Evolutionary conservation across 2,329 filamentous ascomycete genomes (phyloP).

Genomic region (Epichloe brachyelytri): DNA sequence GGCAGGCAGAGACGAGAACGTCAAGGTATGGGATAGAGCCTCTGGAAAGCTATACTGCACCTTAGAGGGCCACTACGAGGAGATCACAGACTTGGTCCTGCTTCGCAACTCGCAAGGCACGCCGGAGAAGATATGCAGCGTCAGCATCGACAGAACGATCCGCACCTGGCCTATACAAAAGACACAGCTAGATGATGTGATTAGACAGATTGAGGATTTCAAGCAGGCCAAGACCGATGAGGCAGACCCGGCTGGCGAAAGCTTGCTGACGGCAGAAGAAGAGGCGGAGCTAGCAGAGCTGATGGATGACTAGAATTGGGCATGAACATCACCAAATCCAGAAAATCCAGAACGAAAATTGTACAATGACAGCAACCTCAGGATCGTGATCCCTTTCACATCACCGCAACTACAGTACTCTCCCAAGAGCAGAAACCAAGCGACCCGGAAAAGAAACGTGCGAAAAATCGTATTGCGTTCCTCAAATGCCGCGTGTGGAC

Average conservation of each 20-base stretch:
- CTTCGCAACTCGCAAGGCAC: slow-evolving; percentile 28
- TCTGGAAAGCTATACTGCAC: slow-evolving; percentile 61
- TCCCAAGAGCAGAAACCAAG: too few species aligned
- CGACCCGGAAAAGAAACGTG: background rate
- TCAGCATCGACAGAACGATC: slow-evolving; percentile 81
- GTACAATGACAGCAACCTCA: background rate
- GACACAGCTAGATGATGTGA: slow-evolving; percentile 38
- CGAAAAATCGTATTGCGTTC: background rate
- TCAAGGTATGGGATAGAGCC: slow-evolving; percentile 75
- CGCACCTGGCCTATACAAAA: slow-evolving; percentile 67
- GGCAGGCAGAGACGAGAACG: slow-evolving; percentile 79
- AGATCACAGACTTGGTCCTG: slow-evolving; percentile 70
- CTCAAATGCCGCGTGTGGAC: background rate
- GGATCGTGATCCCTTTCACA: background rate
- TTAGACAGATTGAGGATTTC: slow-evolving; percentile 31
- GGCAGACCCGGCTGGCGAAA: slow-evolving; percentile 29
- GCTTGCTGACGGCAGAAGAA: slow-evolving; percentile 70
- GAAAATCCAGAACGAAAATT: too few species aligned
- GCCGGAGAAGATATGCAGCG: slow-evolving; percentile 52
- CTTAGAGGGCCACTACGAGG: slow-evolving; percentile 79
- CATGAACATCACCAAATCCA: background rate
- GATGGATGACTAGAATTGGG: slow-evolving; percentile 51
- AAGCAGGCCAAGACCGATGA: slow-evolving; percentile 33
- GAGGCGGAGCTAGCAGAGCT: slow-evolving; percentile 85
- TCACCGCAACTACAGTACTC: background rate